phyloP scores from a whole-genome alignment of 2,329 filamentous ascomycete genomes.

The Domatiomyces globalis region DNA sequence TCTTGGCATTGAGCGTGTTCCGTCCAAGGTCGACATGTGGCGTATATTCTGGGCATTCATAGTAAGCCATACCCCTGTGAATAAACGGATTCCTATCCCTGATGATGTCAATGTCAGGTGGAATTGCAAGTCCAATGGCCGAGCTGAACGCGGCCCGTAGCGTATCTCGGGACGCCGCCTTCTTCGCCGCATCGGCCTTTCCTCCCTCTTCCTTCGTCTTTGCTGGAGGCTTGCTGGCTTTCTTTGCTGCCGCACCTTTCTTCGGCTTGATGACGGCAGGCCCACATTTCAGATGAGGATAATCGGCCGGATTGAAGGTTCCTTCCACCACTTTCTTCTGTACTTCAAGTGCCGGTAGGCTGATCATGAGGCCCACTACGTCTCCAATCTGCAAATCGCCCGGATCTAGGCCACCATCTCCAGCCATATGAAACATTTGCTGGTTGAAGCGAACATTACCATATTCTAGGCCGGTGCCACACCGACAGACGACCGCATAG shows the following conservation, averaged over 20 bases:
- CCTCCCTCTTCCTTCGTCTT: slow-evolving; percentile 4
- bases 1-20: slow-evolving; percentile 25
- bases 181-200: slow-evolving; percentile 8
- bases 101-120: slow-evolving; percentile 52
- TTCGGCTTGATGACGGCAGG: slow-evolving; percentile 16
- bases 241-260: slow-evolving; percentile 10
- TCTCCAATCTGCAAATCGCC: slow-evolving; percentile 78
- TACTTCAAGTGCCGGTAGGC: slow-evolving; percentile 67
- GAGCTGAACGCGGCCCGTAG: slow-evolving; percentile 8
- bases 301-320: slow-evolving; percentile 73
- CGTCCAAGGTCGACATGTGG: slow-evolving; percentile 79
- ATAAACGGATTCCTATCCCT: slow-evolving; percentile 90
- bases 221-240: slow-evolving; percentile 9
- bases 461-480: slow-evolving; percentile 27
- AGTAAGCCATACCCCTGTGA: slow-evolving; percentile 51
- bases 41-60: slow-evolving; percentile 81
- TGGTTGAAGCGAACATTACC: slow-evolving; percentile 70
- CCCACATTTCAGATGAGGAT: slow-evolving; percentile 18
- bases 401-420: slow-evolving; percentile 74
- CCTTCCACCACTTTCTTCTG: slow-evolving; percentile 82
- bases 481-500: slow-evolving; percentile 15
- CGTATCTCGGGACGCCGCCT: slow-evolving; percentile 5
- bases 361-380: slow-evolving; percentile 86
- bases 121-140: slow-evolving; percentile 3
- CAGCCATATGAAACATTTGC: slow-evolving; percentile 86